Conservation (phyloP, 495 filamentous ascomycete genomes). For the Penicillium paradoxum region DNA sequence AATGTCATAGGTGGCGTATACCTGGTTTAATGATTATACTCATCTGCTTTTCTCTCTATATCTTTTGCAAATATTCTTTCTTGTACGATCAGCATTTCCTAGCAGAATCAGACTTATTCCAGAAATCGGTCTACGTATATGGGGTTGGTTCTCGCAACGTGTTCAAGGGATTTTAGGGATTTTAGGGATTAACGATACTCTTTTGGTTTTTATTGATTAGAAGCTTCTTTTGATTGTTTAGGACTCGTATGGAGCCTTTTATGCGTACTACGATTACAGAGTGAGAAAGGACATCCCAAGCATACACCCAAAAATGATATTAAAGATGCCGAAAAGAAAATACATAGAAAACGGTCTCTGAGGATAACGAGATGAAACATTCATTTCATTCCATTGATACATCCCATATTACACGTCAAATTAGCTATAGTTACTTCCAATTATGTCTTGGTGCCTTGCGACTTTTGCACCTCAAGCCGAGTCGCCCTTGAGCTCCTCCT, state of each 20-base stretch:
- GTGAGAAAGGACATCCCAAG: too few species aligned
- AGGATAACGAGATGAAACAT: neutral
- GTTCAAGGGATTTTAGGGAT: too few species aligned
- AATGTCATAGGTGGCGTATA: slow-evolving; percentile 31
- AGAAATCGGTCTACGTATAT: neutral
- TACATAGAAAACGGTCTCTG: too few species aligned
- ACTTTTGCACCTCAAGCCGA: neutral
- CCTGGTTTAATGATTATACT: slow-evolving; percentile 16
- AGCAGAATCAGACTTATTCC: slow-evolving; percentile 7
- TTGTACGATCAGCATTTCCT: slow-evolving; percentile 9
- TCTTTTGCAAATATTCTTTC: slow-evolving; percentile 18
- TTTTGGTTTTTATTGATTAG: too few species aligned
- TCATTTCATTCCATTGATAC: neutral
- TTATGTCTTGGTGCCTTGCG: neutral
- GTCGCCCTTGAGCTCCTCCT: neutral
- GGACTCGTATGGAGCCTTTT: too few species aligned
- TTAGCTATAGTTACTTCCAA: neutral
- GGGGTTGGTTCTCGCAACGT: neutral
- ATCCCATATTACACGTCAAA: neutral
- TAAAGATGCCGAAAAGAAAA: too few species aligned
- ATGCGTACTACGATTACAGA: too few species aligned
- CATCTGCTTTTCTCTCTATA: slow-evolving; percentile 13
- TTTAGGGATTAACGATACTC: too few species aligned
- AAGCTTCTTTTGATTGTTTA: too few species aligned
- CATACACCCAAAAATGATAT: too few species aligned